Conservation (phyloP, 768 basidiomycete species). For the Russula lepida region DNA sequence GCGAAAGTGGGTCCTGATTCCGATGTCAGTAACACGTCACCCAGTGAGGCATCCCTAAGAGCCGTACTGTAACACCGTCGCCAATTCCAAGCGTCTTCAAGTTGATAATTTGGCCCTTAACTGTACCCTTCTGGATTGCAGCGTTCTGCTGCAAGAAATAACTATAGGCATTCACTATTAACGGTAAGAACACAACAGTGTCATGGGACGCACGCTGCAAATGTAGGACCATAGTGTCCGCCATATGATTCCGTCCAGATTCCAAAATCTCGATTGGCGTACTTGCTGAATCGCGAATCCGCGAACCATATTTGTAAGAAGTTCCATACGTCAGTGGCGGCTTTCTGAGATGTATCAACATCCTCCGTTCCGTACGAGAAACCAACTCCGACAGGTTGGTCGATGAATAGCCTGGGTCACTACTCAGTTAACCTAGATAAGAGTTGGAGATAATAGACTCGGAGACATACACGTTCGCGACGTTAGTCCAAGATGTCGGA, state of each 20-base stretch:
- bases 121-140: conserved; percentile 40
- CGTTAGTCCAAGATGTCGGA: conserved; percentile 51
- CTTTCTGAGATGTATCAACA: conserved; percentile 45
- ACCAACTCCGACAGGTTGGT: conserved; percentile 54
- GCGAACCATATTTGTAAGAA: conserved; percentile 57
- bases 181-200: not conserved
- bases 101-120: conserved; percentile 43
- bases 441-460: not conserved
- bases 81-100: conserved; percentile 58
- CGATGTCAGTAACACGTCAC: not conserved
- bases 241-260: conserved; percentile 56
- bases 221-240: conserved; percentile 34
- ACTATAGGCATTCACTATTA: conserved; percentile 12
- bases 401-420: conserved; percentile 40
- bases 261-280: conserved; percentile 38
- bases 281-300: conserved; percentile 45
- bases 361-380: conserved; percentile 48
- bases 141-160: conserved; percentile 53
- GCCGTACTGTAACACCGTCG: conserved; percentile 48
- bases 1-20: conserved; percentile 32
- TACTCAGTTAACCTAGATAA: not conserved
- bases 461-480: conserved; percentile 37
- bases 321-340: conserved; percentile 51
- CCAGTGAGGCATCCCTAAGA: not conserved
- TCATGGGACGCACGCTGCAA: conserved; percentile 26